Evolutionary conservation across 257 asterid genomes (phyloP).

Genomic region (Euphrasia confusa): DNA sequence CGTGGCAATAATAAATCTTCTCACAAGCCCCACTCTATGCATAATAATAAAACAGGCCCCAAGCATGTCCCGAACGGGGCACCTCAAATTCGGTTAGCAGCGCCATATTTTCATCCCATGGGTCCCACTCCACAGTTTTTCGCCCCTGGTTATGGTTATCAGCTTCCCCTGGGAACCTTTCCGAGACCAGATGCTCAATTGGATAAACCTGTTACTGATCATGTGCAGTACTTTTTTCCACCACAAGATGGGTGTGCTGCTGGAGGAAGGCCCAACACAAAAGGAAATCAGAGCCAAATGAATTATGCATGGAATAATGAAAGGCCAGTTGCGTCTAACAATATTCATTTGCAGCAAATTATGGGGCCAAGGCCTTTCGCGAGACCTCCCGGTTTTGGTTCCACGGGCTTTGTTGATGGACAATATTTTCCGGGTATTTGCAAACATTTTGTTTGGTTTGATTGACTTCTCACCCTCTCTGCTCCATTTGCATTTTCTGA

Average conservation of each 20-base stretch:
- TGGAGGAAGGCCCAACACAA: slow-evolving; percentile 45
- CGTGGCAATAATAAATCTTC: slow-evolving; percentile 48
- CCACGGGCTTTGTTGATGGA: slow-evolving; percentile 44
- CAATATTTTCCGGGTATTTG: no score
- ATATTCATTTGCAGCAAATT: slow-evolving; percentile 44
- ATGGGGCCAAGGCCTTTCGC: slow-evolving; percentile 41
- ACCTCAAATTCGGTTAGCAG: slow-evolving; percentile 48
- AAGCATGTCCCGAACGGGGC: slow-evolving; percentile 54
- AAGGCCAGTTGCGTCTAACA: slow-evolving; percentile 43
- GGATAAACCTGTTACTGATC: slow-evolving; percentile 46
- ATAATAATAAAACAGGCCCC: slow-evolving; percentile 55
- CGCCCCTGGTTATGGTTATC: slow-evolving; percentile 57
- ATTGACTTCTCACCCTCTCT: background rate
- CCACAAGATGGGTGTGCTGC: slow-evolving; percentile 44
- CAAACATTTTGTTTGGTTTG: background rate
- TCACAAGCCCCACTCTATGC: slow-evolving; percentile 41
- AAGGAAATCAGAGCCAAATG: slow-evolving; percentile 41
- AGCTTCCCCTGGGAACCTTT: slow-evolving; percentile 30
- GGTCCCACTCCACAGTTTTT: slow-evolving; percentile 36
- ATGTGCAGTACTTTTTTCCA: slow-evolving; percentile 47
- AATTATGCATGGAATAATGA: slow-evolving; percentile 44
- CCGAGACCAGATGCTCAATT: slow-evolving; percentile 40
- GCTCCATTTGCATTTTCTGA: no score
- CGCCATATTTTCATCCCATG: background rate
- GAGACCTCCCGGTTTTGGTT: slow-evolving; percentile 50